Percentiles rank a stretch among this genome's conserved stretches.
Evolutionary conservation across 257 asterid genomes (phyloP).

Genomic region (Salvia miltiorrhiza): DNA sequence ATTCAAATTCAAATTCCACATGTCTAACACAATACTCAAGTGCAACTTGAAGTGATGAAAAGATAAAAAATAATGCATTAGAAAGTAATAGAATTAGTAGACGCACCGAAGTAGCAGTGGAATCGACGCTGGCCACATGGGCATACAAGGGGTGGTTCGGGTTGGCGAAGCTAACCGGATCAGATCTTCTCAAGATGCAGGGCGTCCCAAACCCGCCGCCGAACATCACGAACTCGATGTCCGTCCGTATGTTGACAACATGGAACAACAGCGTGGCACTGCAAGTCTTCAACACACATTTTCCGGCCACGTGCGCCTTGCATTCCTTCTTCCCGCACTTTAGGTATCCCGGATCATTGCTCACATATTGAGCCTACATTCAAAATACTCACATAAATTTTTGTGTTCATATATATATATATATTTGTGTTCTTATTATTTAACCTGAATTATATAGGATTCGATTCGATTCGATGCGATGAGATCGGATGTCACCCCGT

Average conservation of each 20-base stretch:
- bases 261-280: slow-evolving; percentile 59
- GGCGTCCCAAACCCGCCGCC: slow-evolving; percentile 63
- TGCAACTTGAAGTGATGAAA: too few relatives aligned
- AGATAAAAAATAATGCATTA: too few relatives aligned
- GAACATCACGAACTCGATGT: slow-evolving; percentile 66
- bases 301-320: slow-evolving; percentile 26
- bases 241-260: slow-evolving; percentile 74
- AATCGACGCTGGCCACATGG: slow-evolving; percentile 58
- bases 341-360: slow-evolving; percentile 61
- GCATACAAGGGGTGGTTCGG: slow-evolving; percentile 67
- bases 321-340: slow-evolving; percentile 58
- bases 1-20: too few relatives aligned
- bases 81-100: not conserved
- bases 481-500: too few relatives aligned
- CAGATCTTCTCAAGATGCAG: slow-evolving; percentile 46
- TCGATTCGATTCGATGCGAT: too few relatives aligned
- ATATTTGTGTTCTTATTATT: not conserved
- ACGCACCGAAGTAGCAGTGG: slow-evolving; percentile 65
- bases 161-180: slow-evolving; percentile 40
- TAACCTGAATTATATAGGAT: too few relatives aligned
- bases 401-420: not conserved
- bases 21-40: too few relatives aligned
- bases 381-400: not conserved
- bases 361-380: slow-evolving; percentile 65
- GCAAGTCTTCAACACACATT: slow-evolving; percentile 47